Base-by-base conservation (phyloP, 805 yeast species). In the Wickerhamomyces kurtzmanii region DNA sequence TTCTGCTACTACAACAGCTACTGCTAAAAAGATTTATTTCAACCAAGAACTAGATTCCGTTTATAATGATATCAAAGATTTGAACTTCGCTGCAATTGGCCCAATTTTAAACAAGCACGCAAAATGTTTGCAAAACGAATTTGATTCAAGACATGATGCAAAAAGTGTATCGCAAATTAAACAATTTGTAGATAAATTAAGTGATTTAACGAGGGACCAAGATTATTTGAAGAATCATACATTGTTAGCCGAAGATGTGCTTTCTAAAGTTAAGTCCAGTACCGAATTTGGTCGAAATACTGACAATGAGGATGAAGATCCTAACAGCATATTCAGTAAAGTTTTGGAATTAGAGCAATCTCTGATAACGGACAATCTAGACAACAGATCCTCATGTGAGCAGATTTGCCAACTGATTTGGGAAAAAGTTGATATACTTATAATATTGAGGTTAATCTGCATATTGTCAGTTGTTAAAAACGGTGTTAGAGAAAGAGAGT, bases 51-150 rank as follows among this genome's bases (percentile, higher is more conserved):
- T 57, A 20, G 84, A 77, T 38, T 56, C 61, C 8, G 55, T 77
- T 5, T 71, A 59, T 39, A 55, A 54, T 3, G 50, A 63, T 6
- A 58, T 87, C 11, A 70, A 74, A 36, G 71, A 73, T 44, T 53
- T 75, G 31, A 86, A 86, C 37, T 87, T 91, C 51, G 80, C 87
- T 2, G 65, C 75, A 15, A 77, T 87, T 20, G 96, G 96, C 2
- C 66, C 71, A 6, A 62, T 65, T 15, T 61, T 91, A 24, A 87
- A 85, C 48, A 49, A 59, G 15, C 59, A 74, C 31, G 96, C 96
- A 0, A 75, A 71, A 37, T 55, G 63, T 25, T 56, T 91, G 24
- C 93, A 85, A 48, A 55, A 59, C 5, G 76, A 76, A 42, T 83
- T 74, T 46, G 84, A 77, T 29, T 59, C 58, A 28, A 58, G 71